phyloP scores from a whole-genome alignment of 495 filamentous ascomycete genomes.

The Talaromyces stipitatus region DNA sequence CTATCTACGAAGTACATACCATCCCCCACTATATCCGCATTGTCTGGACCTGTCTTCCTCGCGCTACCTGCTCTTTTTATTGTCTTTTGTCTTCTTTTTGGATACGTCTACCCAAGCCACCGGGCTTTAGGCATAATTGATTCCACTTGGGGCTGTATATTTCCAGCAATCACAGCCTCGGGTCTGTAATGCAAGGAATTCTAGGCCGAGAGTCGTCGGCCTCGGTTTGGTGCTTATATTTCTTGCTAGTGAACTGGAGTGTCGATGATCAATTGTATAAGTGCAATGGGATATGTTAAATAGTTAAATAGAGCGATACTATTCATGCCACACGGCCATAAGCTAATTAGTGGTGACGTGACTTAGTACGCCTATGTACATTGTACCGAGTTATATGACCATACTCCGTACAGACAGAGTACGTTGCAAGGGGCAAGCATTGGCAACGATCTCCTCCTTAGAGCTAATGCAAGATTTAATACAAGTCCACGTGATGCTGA shows the following conservation, averaged over 20 bases:
- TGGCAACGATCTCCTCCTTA: no score
- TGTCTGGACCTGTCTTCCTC: background rate
- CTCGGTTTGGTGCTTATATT: background rate
- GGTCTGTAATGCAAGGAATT: background rate
- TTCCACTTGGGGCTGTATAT: background rate
- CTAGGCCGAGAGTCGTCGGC: background rate
- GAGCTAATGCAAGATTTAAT: background rate
- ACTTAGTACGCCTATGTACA: no score
- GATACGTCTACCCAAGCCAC: background rate
- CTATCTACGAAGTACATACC: background rate
- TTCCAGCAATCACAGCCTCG: conserved; percentile 9
- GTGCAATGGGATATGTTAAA: no score
- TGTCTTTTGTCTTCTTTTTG: background rate
- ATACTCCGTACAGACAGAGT: no score
- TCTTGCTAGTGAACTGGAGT: no score
- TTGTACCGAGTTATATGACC: no score
- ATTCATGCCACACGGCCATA: no score
- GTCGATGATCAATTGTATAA: no score
- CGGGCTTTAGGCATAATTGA: background rate
- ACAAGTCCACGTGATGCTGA: background rate
- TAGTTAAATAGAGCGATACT: no score
- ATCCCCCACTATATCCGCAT: background rate
- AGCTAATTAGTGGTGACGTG: no score
- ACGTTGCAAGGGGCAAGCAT: no score
- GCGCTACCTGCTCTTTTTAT: background rate